Evolutionary conservation across 495 filamentous ascomycete species (phyloP).

Genomic region (Penicillium paxilli): DNA sequence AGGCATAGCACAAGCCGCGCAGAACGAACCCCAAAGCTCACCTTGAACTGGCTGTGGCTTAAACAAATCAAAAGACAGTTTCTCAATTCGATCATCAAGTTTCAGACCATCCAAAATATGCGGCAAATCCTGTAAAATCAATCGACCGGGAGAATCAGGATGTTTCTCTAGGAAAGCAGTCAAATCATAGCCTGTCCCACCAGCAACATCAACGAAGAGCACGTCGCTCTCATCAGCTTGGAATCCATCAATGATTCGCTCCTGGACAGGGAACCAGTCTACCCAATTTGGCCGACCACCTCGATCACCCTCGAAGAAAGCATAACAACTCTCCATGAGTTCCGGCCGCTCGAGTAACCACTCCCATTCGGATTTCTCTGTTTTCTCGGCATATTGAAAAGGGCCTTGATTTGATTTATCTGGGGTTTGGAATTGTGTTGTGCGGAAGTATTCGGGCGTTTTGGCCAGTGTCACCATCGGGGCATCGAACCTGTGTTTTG

Average conservation of each 20-base stretch:
- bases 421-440: constrained; percentile 9
- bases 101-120: constrained; percentile 12
- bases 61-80: constrained; percentile 35
- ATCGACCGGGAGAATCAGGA: constrained; percentile 10
- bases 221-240: too few relatives aligned
- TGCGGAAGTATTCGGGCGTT: constrained; percentile 19
- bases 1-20: neutral
- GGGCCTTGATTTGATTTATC: constrained; percentile 6
- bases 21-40: constrained; percentile 10
- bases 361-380: constrained; percentile 6
- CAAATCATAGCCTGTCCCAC: constrained; percentile 47
- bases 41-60: constrained; percentile 41
- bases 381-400: constrained; percentile 12
- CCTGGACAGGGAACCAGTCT: too few relatives aligned
- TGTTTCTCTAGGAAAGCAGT: constrained; percentile 32
- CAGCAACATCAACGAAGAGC: constrained; percentile 53
- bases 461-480: constrained; percentile 13
- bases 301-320: constrained; percentile 27
- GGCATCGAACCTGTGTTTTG: constrained; percentile 14
- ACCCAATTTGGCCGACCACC: too few relatives aligned
- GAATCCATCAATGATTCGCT: too few relatives aligned
- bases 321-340: constrained; percentile 17
- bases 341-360: constrained; percentile 9
- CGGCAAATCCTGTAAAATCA: constrained; percentile 26
- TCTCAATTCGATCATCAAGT: constrained; percentile 18